Percentiles rank a stretch among this genome's conserved stretches.
Evolutionary conservation across 192 early-diverging fungal species (phyloP).

Genomic region (Dispira simplex): DNA sequence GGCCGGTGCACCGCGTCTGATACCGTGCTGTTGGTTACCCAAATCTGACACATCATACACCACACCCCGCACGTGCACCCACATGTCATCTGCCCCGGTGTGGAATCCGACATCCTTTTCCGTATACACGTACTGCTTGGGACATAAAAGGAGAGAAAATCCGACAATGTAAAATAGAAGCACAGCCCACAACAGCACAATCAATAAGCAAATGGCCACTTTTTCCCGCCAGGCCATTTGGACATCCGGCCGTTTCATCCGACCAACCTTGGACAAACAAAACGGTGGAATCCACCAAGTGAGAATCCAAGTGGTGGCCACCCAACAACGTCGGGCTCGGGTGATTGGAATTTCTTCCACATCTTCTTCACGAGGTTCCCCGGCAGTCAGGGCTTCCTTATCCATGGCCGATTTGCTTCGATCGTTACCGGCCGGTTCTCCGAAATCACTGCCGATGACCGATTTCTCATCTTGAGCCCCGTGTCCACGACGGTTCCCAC

Average conservation of each 20-base stretch:
- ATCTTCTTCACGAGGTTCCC: slow-evolving; percentile 16
- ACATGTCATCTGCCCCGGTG: slow-evolving; percentile 40
- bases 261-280: slow-evolving; percentile 35
- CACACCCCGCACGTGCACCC: slow-evolving; percentile 42
- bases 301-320: slow-evolving; percentile 58
- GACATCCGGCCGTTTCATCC: slow-evolving; percentile 77
- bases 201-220: slow-evolving; percentile 65
- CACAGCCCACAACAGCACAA: slow-evolving; percentile 54
- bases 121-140: slow-evolving; percentile 44
- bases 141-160: slow-evolving; percentile 71
- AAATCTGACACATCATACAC: slow-evolving; percentile 57
- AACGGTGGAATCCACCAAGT: slow-evolving; percentile 71
- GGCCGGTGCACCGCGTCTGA: slow-evolving; percentile 19
- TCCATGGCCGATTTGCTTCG: slow-evolving; percentile 20
- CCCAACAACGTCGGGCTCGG: slow-evolving; percentile 39
- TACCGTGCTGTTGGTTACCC: slow-evolving; percentile 39
- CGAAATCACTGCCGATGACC: not conserved
- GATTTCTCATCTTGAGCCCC: slow-evolving; percentile 17
- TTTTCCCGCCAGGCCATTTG: slow-evolving; percentile 96
- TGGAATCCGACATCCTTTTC: slow-evolving; percentile 40
- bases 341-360: slow-evolving; percentile 34
- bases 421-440: not conserved
- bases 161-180: slow-evolving; percentile 83
- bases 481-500: slow-evolving; percentile 9
- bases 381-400: slow-evolving; percentile 19